A percentile compares a stretch with the other conserved stretches of the same genome.
Conservation (phyloP, 768 basidiomycete genomes). For the Lentinula lateritia region DNA sequence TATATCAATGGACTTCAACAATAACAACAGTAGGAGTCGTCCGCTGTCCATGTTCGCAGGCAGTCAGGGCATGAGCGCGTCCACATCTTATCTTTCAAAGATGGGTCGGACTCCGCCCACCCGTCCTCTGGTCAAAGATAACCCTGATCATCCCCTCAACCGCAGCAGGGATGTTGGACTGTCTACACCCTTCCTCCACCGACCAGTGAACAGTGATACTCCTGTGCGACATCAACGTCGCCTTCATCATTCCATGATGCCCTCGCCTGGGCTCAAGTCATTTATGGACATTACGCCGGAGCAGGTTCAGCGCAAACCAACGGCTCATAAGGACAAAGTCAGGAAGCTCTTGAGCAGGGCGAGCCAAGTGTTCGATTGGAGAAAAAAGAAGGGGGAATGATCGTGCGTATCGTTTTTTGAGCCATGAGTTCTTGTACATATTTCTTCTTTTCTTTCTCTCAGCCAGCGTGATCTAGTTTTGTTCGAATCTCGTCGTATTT, state of each 20-base stretch:
- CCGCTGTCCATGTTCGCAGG: background rate
- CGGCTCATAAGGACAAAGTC: background rate
- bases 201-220: background rate
- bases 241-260: background rate
- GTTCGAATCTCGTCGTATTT: background rate
- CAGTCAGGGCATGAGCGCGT: background rate
- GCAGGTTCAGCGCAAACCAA: background rate
- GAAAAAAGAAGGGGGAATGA: background rate
- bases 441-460: background rate
- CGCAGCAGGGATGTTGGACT: background rate
- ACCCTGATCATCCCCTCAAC: background rate
- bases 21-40: background rate
- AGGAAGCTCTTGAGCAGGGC: constrained; percentile 7
- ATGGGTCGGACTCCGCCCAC: background rate
- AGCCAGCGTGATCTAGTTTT: background rate
- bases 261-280: constrained; percentile 2
- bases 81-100: background rate
- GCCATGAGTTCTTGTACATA: background rate
- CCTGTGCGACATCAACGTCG: background rate
- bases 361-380: constrained; percentile 7
- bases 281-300: constrained; percentile 11
- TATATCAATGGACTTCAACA: constrained; percentile 9
- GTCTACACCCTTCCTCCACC: constrained; percentile 9
- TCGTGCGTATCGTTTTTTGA: background rate
- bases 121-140: background rate